Evolutionary conservation across 169 alveolate species (phyloP).

Genomic region (Eimeria zaria): DNA sequence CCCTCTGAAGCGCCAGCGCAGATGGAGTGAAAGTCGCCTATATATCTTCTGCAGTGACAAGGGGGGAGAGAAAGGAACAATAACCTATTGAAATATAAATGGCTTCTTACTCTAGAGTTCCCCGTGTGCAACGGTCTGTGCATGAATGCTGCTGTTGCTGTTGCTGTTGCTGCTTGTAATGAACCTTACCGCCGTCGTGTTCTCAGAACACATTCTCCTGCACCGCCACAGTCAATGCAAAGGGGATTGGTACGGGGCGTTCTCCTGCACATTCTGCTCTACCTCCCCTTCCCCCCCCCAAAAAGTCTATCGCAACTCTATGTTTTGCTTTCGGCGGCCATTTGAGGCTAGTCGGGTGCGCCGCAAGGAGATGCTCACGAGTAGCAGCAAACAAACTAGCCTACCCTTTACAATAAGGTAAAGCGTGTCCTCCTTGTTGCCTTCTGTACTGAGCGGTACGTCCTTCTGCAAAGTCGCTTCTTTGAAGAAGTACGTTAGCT

Average conservation of each 20-base stretch:
- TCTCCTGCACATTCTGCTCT: no score
- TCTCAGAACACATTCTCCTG: conserved; percentile 62
- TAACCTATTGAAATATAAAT: background rate
- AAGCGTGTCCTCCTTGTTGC: conserved; percentile 56
- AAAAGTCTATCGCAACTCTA: background rate
- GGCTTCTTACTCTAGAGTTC: background rate
- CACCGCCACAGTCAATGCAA: background rate
- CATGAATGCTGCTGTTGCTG: background rate
- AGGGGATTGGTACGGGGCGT: no score
- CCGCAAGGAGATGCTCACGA: background rate
- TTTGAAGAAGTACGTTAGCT: conserved; percentile 67
- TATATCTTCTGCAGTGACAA: conserved; percentile 43
- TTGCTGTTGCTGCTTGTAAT: background rate
- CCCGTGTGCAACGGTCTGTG: background rate
- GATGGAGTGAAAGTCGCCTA: conserved; percentile 60
- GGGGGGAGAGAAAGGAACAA: background rate
- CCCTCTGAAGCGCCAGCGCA: conserved; percentile 50
- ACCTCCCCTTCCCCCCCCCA: background rate
- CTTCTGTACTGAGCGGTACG: conserved; percentile 48
- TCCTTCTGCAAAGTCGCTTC: conserved; percentile 47
- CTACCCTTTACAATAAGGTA: conserved; percentile 71
- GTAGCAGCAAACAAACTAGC: background rate
- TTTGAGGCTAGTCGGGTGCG: background rate
- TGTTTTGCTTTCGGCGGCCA: background rate
- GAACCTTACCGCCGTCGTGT: conserved; percentile 38